Base-by-base conservation (phyloP, 208 protist genomes). In the Strigomonas culicis region DNA sequence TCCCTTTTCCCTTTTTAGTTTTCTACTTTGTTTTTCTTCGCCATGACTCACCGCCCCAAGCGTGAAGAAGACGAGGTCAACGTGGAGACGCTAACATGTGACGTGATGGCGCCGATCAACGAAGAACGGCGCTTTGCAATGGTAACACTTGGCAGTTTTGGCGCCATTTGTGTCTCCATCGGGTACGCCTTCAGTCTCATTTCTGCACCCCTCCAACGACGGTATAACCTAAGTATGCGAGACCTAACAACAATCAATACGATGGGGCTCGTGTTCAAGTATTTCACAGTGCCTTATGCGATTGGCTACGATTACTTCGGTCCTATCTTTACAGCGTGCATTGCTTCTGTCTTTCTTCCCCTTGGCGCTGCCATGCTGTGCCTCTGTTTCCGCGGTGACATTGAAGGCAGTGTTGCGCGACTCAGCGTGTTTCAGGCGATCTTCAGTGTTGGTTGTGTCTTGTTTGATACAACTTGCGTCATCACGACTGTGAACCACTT, bases 401-500 rank as follows among this genome's bases (percentile, higher is more conserved):
- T 91, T 56, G 17, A 41, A 1, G 81, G 76, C 21, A 64, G 46
- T 17, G 60, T 86, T 0, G 66, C 72, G 47, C 31, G 55, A 0
- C 64, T 84, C 55, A 61, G 56, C 52, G 70, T 84, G 13, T 84
- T 72, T 60, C 77, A 80, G 51, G 62, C 63, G 4, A 60, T 91
- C 19, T n/a, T 74, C 31, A 50, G 70, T 21, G 67, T 79, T 34
- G 78, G 68, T 62, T 66, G 59, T 13, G 39, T 72, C 36, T 73
- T 82, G 41, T 83, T 88, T 57, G 85, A 92, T 32, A 59, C 86
- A 1, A 74, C 59, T 21, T 57, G 61, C n/a, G 50, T 78, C 10
- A 69, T 87, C 66, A 86, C 82, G 32, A 46, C 82, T 58, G 44
- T 89, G n/a, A 79, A 60, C 49, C 59, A 74, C 57, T 92, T 92